Conservation (phyloP, 75 land plant species). For the Isoetes taiwanensis region DNA sequence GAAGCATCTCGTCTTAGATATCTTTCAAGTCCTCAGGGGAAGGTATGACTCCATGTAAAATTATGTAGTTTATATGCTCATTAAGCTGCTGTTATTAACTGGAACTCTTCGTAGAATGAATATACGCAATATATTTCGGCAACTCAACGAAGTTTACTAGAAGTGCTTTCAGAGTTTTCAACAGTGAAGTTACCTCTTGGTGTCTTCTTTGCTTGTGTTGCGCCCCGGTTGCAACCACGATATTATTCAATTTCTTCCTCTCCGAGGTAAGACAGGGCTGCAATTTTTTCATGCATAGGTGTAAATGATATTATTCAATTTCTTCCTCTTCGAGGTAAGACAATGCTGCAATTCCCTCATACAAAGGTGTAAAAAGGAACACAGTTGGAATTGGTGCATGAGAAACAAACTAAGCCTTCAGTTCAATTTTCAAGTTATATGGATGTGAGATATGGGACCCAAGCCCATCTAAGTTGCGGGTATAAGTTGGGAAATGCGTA, state of each 20-base stretch:
- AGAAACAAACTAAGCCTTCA: too few relatives aligned
- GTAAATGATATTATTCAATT: background rate
- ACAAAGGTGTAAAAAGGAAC: too few relatives aligned
- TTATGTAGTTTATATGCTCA: background rate
- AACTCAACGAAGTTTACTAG: background rate
- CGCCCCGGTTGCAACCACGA: background rate
- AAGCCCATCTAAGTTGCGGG: too few relatives aligned
- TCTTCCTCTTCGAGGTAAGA: too few relatives aligned
- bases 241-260: constrained; percentile 5
- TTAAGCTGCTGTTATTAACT: background rate
- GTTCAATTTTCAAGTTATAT: too few relatives aligned
- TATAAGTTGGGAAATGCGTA: too few relatives aligned
- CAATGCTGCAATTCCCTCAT: too few relatives aligned
- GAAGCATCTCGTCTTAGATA: background rate
- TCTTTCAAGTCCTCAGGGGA: background rate
- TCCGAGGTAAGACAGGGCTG: background rate
- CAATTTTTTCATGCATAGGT: background rate
- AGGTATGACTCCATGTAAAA: constrained; percentile 5
- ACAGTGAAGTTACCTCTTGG: constrained; percentile 1
- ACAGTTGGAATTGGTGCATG: too few relatives aligned
- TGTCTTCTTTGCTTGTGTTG: constrained; percentile 2
- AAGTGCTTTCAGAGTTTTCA: background rate
- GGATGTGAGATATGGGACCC: too few relatives aligned
- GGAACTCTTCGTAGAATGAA: background rate
- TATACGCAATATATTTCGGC: constrained; percentile 3